These are phyloP conservation scores for Myxozyma lipomycoides DNA, from an alignment of 805 yeast genomes.

Conservation along the genomic window DNA sequence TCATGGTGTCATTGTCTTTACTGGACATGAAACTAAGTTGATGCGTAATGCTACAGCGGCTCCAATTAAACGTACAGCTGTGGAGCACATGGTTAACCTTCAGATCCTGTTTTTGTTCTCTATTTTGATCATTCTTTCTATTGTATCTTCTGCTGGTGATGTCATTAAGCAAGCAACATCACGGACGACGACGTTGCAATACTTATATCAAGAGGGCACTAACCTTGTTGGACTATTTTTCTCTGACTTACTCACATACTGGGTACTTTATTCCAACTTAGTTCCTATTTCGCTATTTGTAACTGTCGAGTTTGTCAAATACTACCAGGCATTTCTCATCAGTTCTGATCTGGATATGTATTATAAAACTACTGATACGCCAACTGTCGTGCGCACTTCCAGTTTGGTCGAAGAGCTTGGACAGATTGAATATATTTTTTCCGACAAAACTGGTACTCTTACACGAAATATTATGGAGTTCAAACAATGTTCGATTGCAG, in stretches of 20 bases:
- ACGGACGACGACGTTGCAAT: constrained; percentile 46
- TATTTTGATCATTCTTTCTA: constrained; percentile 66
- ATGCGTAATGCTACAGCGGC: constrained; percentile 99
- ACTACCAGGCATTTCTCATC: constrained; percentile 90
- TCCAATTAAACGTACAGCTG: constrained; percentile 95
- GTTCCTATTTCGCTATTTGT: constrained; percentile 96
- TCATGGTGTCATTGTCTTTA: constrained; percentile 86
- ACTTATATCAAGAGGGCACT: constrained; percentile 64
- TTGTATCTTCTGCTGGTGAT: constrained; percentile 84
- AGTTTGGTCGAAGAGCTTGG: constrained; percentile 96
- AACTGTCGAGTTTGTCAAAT: constrained; percentile 92
- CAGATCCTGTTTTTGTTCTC: constrained; percentile 87
- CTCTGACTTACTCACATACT: constrained; percentile 81
- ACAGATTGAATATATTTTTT: constrained; percentile 91
- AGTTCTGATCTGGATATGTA: constrained; percentile 94
- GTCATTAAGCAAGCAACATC: constrained; percentile 50
- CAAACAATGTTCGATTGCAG: constrained; percentile 89
- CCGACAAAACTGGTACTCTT: constrained; percentile 96
- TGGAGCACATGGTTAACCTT: constrained; percentile 87
- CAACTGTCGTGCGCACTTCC: constrained; percentile 92
- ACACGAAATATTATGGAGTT: constrained; percentile 97
- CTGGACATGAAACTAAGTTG: constrained; percentile 96
- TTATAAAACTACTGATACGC: constrained; percentile 81
- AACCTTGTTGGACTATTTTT: constrained; percentile 71
- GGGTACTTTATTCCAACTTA: constrained; percentile 93